A percentile compares a stretch with the other conserved stretches of the same genome.
phyloP scores from a whole-genome alignment of 1,284 basidiomycete genomes.

The Chalciporus sp. region DNA sequence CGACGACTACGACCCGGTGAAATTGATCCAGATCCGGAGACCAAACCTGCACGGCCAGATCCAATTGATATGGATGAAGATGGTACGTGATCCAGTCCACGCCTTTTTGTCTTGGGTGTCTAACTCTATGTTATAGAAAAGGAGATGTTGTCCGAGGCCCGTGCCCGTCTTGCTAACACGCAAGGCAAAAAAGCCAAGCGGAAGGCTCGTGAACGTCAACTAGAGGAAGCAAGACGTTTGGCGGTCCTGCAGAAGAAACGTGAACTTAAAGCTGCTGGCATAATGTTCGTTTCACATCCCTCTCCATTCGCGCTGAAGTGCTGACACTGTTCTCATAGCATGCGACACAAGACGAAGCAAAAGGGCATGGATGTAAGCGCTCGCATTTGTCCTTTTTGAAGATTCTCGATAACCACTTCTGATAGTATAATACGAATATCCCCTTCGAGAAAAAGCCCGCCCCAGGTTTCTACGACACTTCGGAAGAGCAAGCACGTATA shows the following conservation, averaged over 20 bases:
- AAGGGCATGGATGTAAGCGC: constrained; percentile 92
- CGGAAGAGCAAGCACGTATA: constrained; percentile 90
- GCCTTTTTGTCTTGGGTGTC: not conserved
- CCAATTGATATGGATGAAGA: constrained; percentile 99
- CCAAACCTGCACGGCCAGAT: constrained; percentile 96
- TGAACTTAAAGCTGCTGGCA: constrained; percentile 96
- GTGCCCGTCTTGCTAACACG: constrained; percentile 97
- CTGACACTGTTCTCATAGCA: constrained; percentile 45
- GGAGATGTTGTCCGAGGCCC: constrained; percentile 99
- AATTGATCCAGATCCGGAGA: constrained; percentile 99
- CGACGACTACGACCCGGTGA: constrained; percentile 91
- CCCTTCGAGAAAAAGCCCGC: constrained; percentile 98
- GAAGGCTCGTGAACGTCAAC: constrained; percentile 94
- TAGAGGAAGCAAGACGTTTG: constrained; percentile 93
- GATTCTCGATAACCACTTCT: constrained; percentile 6
- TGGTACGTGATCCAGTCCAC: constrained; percentile 48
- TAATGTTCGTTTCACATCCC: constrained; percentile 67
- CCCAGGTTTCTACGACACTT: constrained; percentile 96
- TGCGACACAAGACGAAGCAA: constrained; percentile 90
- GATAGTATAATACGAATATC: constrained; percentile 96
- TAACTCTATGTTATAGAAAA: constrained; percentile 68
- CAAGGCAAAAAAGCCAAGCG: constrained; percentile 99
- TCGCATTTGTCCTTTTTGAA: not conserved
- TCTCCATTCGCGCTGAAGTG: constrained; percentile 1
- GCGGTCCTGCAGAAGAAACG: constrained; percentile 98